Evolutionary conservation across 2,329 filamentous ascomycete species (phyloP).

Genomic region (Sporothrix brasiliensis): DNA sequence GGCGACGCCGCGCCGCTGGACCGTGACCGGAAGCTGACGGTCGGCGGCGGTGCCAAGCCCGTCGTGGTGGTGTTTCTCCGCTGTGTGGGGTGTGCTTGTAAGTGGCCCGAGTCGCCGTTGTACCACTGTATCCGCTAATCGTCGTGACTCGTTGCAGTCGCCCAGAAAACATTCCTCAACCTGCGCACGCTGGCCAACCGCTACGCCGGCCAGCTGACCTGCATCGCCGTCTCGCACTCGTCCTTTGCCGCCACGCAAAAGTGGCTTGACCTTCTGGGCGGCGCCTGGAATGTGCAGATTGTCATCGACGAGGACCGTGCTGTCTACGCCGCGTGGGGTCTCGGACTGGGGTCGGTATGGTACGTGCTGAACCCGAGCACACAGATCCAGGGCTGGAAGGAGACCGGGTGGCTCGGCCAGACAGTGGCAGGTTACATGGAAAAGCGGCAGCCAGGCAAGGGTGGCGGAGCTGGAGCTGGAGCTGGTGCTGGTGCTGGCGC

Average conservation of each 20-base stretch:
- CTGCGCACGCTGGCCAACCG: conserved; percentile 59
- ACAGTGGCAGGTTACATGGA: conserved; percentile 54
- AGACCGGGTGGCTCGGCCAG: conserved; percentile 58
- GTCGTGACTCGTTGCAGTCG: conserved; percentile 45
- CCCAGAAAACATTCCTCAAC: conserved; percentile 60
- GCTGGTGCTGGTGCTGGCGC: conserved; percentile 41
- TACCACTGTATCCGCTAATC: no score
- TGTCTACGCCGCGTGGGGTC: conserved; percentile 62
- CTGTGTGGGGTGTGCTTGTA: conserved; percentile 61
- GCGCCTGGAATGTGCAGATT: conserved; percentile 59
- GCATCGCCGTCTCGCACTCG: conserved; percentile 63
- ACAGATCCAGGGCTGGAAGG: conserved; percentile 56
- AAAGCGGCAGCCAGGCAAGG: conserved; percentile 41
- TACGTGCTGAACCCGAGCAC: conserved; percentile 58
- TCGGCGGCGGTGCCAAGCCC: conserved; percentile 50
- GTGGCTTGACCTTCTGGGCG: conserved; percentile 61
- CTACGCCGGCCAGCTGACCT: conserved; percentile 53
- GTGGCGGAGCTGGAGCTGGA: conserved; percentile 26
- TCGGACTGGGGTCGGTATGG: conserved; percentile 56
- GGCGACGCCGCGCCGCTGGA: conserved; percentile 55
- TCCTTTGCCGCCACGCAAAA: conserved; percentile 58
- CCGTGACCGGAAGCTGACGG: conserved; percentile 48
- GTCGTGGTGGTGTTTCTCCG: conserved; percentile 57
- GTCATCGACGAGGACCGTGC: conserved; percentile 60
- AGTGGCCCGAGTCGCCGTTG: conserved; percentile 39